Evolutionary conservation across 495 filamentous ascomycete species (phyloP).

Genomic region (Hypomontagnella submonticulosa): DNA sequence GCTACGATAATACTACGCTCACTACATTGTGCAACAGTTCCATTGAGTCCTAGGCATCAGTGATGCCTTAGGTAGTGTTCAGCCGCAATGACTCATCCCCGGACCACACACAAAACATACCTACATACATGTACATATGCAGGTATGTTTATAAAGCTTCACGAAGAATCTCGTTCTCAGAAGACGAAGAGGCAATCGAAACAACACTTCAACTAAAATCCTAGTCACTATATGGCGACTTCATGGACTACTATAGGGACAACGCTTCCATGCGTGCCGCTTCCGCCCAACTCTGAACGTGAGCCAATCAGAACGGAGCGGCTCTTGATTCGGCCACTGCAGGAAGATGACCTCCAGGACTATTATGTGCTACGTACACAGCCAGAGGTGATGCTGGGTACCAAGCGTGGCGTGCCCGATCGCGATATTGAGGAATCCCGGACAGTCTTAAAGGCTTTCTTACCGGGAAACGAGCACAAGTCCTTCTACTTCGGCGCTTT

Average conservation of each 20-base stretch:
- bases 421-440: conserved; percentile 49
- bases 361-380: conserved; percentile 56
- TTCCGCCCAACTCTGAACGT: conserved; percentile 26
- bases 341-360: conserved; percentile 46
- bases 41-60: too few species aligned
- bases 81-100: too few species aligned
- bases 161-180: neutral
- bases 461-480: conserved; percentile 35
- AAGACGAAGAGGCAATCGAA: neutral
- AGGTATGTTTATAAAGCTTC: neutral
- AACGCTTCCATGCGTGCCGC: conserved; percentile 24
- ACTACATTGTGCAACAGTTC: too few species aligned
- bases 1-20: too few species aligned
- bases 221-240: conserved; percentile 15
- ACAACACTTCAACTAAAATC: neutral
- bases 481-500: conserved; percentile 57
- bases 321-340: conserved; percentile 54
- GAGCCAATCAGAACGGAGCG: conserved; percentile 52
- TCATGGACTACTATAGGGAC: conserved; percentile 18
- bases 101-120: too few species aligned
- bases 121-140: too few species aligned
- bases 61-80: too few species aligned
- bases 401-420: conserved; percentile 48
- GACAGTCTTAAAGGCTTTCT: conserved; percentile 44
- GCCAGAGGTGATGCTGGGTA: conserved; percentile 60